Conservation (phyloP, 345 rosid genomes). For the Anacardium occidentale region DNA sequence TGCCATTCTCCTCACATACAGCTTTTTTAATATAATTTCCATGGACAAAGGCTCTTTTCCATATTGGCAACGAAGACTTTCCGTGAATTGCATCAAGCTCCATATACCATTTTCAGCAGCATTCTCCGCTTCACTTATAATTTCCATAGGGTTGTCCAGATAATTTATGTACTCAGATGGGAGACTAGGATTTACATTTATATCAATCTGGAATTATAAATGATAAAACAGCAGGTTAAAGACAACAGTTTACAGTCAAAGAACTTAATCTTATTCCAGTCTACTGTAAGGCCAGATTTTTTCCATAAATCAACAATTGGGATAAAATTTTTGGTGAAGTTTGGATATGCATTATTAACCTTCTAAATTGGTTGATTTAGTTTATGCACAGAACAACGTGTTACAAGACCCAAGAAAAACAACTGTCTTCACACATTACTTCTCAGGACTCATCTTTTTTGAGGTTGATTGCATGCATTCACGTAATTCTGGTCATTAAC, state of each 20-base stretch:
- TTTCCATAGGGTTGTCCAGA: slow-evolving; percentile 83
- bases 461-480: neutral
- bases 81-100: slow-evolving; percentile 87
- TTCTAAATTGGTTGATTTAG: neutral
- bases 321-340: neutral
- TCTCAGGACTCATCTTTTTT: neutral
- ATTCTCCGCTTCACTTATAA: slow-evolving; percentile 72
- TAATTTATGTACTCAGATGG: slow-evolving; percentile 89
- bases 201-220: slow-evolving; percentile 60
- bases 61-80: slow-evolving; percentile 74
- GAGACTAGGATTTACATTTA: slow-evolving; percentile 69
- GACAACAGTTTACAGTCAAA: slow-evolving; percentile 13
- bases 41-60: slow-evolving; percentile 91
- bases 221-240: slow-evolving; percentile 20
- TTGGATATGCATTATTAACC: neutral
- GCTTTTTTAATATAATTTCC: slow-evolving; percentile 87
- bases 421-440: neutral
- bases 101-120: slow-evolving; percentile 82
- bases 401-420: neutral
- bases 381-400: neutral
- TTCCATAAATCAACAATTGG: neutral
- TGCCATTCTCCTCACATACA: slow-evolving; percentile 91
- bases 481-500: neutral
- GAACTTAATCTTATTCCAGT: slow-evolving; percentile 1
- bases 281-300: neutral